Evolutionary conservation across 495 filamentous ascomycete genomes (phyloP).

Genomic region (Penicillium angulare): DNA sequence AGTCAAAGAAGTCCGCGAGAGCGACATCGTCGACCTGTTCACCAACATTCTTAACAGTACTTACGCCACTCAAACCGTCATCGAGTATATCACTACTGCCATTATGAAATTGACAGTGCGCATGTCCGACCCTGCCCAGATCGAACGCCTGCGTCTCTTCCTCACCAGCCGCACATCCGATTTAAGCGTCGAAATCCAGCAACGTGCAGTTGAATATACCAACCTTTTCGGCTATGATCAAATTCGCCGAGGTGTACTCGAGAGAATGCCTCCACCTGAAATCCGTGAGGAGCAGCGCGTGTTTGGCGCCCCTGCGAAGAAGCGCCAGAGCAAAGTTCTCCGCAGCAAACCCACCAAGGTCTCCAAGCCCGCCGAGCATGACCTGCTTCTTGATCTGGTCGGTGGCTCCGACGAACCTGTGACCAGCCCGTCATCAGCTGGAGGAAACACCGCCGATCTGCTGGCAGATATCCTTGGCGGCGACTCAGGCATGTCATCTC

Average conservation of each 20-base stretch:
- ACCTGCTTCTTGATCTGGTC: slow-evolving; percentile 90
- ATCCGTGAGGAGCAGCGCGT: slow-evolving; percentile 92
- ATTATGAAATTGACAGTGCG: slow-evolving; percentile 94
- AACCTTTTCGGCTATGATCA: slow-evolving; percentile 90
- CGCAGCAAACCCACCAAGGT: slow-evolving; percentile 72
- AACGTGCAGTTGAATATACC: slow-evolving; percentile 89
- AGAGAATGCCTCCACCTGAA: slow-evolving; percentile 96
- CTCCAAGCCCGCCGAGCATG: slow-evolving; percentile 80
- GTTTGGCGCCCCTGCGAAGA: slow-evolving; percentile 79
- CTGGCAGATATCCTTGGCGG: slow-evolving; percentile 76
- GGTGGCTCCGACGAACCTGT: slow-evolving; percentile 68
- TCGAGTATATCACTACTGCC: slow-evolving; percentile 93
- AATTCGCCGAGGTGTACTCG: slow-evolving; percentile 84
- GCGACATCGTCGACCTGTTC: slow-evolving; percentile 88
- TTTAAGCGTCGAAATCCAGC: slow-evolving; percentile 92
- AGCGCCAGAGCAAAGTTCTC: slow-evolving; percentile 67
- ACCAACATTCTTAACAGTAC: slow-evolving; percentile 88
- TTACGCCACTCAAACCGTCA: slow-evolving; percentile 83
- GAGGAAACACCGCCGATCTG: slow-evolving; percentile 77
- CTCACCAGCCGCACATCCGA: slow-evolving; percentile 73
- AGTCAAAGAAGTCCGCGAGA: slow-evolving; percentile 84
- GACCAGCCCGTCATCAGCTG: slow-evolving; percentile 54
- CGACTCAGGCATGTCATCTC: slow-evolving; percentile 50
- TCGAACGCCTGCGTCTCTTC: slow-evolving; percentile 79
- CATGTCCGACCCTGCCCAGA: slow-evolving; percentile 74